Evolutionary conservation across 2,329 filamentous ascomycete genomes (phyloP), one percentile per base, ranked within the genome.

Genomic region (Microcyclosporella mali): DNA sequence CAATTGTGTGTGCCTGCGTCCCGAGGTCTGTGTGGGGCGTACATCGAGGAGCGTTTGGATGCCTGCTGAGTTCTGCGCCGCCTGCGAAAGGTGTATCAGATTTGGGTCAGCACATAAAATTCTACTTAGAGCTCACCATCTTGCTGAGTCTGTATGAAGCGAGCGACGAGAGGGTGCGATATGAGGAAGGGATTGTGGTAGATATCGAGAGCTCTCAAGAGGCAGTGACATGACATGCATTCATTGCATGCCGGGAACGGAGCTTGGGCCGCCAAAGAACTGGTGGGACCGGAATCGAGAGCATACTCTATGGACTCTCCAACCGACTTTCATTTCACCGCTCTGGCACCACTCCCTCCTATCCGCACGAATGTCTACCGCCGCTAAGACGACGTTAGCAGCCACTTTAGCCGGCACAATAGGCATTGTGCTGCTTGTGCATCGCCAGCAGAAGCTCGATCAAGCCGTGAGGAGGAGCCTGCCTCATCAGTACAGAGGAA

Each of bases 31-130:
- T 47, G 33, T n/a, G n/a, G n/a, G 48, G 65, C 84, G 62, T 84
- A 98, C 92, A 72, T 97, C 92, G 72, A 98, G 88, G 64, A 98
- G 82, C 65, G 90, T 97, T 73, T 97, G 90, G 67, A 98, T 98
- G 70, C 92, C 92, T 63, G 87, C 84, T 56, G 92, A 97, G 76
- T 97, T 97, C 74, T 97, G 92, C 65, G 90, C 92, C 67, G 92
- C 92, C 90, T 97, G 63, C 58, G 19, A 32, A 14, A 9, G 12
- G 44, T 54, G 39, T 55, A 48, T 14, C 9, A 6, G 9, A 33
- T 34, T 25, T 17, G 10, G 8, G 4, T 14, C 3, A 18, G 19
- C 15, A 11, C 4, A 11, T 34, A 25, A 25, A 9, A 6, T 9
- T 9, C 9, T 25, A 9, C 11, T 14, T 3, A n/a, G 18, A 18